Evolutionary conservation across 805 yeast genomes (phyloP).

Genomic region (Scheffersomyces coipomensis): DNA sequence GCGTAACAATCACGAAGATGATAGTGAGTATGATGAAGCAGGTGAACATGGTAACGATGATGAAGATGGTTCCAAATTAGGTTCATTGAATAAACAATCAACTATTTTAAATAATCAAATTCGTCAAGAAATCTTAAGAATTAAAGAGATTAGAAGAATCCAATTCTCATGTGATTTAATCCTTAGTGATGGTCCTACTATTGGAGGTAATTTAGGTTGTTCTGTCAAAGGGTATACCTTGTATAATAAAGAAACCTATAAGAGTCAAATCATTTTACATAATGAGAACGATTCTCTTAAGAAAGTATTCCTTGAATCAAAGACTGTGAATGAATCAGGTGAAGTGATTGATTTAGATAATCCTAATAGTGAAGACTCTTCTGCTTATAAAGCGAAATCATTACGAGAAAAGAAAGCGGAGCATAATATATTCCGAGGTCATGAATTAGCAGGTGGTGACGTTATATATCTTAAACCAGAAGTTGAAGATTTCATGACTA

Average conservation of each 20-base stretch:
- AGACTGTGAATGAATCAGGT: conserved; percentile 41
- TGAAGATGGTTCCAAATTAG: conserved; percentile 7
- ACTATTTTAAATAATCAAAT: conserved; percentile 9
- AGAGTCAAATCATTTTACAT: conserved; percentile 19
- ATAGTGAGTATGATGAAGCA: conserved; percentile 10
- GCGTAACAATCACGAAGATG: conserved; percentile 10
- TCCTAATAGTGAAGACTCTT: background rate
- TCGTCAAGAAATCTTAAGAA: conserved; percentile 38
- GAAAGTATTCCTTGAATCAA: conserved; percentile 50
- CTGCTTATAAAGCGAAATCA: conserved; percentile 28
- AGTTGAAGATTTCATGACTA: conserved; percentile 25
- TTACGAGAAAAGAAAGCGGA: conserved; percentile 35
- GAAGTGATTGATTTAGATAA: conserved; percentile 42
- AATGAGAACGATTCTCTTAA: conserved; percentile 27
- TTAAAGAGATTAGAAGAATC: conserved; percentile 62
- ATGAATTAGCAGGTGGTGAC: conserved; percentile 18
- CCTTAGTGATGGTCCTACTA: conserved; percentile 44
- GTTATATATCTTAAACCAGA: conserved; percentile 24
- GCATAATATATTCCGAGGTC: conserved; percentile 30
- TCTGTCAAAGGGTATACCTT: conserved; percentile 72
- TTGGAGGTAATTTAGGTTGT: conserved; percentile 45
- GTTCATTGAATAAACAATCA: conserved; percentile 14
- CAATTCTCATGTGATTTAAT: conserved; percentile 62
- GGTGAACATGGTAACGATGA: conserved; percentile 1
- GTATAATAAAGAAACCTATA: conserved; percentile 52